phyloP scores from a whole-genome alignment of 23 red algal species.

The Gracilariopsis chorda region DNA sequence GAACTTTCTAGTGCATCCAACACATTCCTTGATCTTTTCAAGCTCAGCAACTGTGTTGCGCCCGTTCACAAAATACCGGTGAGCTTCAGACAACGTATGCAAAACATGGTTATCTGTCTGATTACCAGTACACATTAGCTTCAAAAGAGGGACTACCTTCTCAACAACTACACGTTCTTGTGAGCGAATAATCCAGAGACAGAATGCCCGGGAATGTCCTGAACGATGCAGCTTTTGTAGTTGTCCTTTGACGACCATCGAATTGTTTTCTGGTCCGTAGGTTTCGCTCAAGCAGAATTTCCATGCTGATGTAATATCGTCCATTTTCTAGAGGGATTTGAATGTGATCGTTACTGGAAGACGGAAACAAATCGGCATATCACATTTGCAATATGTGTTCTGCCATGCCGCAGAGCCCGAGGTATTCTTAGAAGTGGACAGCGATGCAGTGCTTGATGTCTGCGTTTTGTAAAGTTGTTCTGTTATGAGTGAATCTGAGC shows the following conservation, averaged over 20 bases:
- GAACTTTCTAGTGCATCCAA: not conserved
- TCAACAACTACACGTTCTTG: not conserved
- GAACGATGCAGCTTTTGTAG: constrained; percentile 22
- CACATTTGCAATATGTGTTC: too few species aligned
- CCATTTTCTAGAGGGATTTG: too few species aligned
- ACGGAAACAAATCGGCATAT: too few species aligned
- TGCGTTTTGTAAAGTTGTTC: too few species aligned
- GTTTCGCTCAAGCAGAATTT: not conserved
- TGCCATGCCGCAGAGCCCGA: too few species aligned
- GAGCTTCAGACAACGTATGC: not conserved
- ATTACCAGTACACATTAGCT: not conserved
- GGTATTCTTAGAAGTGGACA: too few species aligned
- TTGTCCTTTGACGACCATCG: not conserved
- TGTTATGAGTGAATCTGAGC: too few species aligned
- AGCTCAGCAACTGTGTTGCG: constrained; percentile 13
- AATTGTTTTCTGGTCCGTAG: not conserved
- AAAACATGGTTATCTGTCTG: not conserved
- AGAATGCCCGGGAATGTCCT: not conserved
- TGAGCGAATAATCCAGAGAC: constrained; percentile 5
- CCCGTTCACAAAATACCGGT: not conserved
- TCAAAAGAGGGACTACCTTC: not conserved
- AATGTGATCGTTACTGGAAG: too few species aligned
- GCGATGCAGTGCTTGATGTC: too few species aligned
- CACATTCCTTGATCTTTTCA: constrained; percentile 18
- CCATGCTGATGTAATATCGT: not conserved